Base-by-base conservation (phyloP, 495 filamentous ascomycete species). In the Podospora pseudopauciseta region DNA sequence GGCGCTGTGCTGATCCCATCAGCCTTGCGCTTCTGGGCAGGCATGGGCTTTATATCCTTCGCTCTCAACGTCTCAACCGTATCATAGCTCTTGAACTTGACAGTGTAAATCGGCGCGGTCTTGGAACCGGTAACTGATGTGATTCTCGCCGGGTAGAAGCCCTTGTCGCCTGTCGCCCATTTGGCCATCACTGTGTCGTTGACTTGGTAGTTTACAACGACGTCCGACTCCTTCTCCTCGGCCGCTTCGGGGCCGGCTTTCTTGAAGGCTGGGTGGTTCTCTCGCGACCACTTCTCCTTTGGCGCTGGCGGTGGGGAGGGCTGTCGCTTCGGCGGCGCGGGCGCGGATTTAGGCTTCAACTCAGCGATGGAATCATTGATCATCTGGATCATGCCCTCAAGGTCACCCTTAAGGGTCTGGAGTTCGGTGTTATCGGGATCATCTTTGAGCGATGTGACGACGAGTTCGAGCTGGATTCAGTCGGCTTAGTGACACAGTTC, bases 141-240 rank as follows among this genome's bases (percentile, higher is more conserved):
- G 79, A 99, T 96, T 67, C 91, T 88, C 54, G 96, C 95, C 34
- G 92, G 90, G 81, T 98, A 98, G 84, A 94, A 97, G 7, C 85
- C 84, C 74, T 91, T 91, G 77, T 98, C 95, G 56, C 92, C 94
- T 4, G 92, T 90, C 44, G 90, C 81, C 93, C 93, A 99, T 76
- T 91, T 91, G 27, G 94, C 95, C 76, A 96, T 83, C 53, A 97
- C 91, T 34, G 82, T 89, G 74, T 98, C 95, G 73, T 97, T 97
- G 69, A 97, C 92, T 63, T 91, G 86, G 77, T 93, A 97, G 3
- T 84, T 85, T 13, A 80, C 80, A 5, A 73, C 75, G 18, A 77
- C 71, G 65, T 86, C 81, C 58, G 79, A 77, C 28, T 82, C 79
- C 56, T 20, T 20, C 84, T 70, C 28, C 81, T 75, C 63, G 88